These are phyloP conservation scores for Hericium rajendrae DNA, from an alignment of 768 basidiomycete genomes.

Conservation along the genomic window DNA sequence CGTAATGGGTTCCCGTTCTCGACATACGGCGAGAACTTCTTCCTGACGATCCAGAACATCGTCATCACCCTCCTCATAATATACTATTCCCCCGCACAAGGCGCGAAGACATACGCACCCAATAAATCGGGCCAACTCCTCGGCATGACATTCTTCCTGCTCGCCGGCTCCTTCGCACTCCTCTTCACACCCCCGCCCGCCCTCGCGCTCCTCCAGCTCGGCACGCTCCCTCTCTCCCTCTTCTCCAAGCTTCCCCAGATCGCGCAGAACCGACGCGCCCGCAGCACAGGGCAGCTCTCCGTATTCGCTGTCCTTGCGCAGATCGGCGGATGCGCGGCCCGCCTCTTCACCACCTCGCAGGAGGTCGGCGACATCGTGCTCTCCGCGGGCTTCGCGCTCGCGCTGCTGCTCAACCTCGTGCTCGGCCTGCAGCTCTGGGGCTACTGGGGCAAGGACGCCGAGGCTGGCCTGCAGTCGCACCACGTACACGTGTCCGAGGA, in stretches of 20 bases:
- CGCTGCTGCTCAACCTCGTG: constrained; percentile 74
- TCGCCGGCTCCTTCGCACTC: constrained; percentile 32
- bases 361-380: constrained; percentile 82
- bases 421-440: constrained; percentile 76
- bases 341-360: constrained; percentile 86
- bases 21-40: constrained; percentile 95
- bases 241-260: constrained; percentile 96
- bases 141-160: constrained; percentile 22
- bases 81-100: constrained; percentile 38
- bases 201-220: constrained; percentile 67
- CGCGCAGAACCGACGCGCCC: constrained; percentile 59
- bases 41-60: constrained; percentile 83
- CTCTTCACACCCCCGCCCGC: constrained; percentile 35
- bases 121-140: constrained; percentile 23
- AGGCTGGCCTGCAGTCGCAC: constrained; percentile 10
- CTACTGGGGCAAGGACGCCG: constrained; percentile 61
- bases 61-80: constrained; percentile 85
- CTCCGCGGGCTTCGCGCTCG: constrained; percentile 74
- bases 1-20: constrained; percentile 88
- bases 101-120: constrained; percentile 11
- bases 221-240: constrained; percentile 84
- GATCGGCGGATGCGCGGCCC: constrained; percentile 79
- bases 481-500: constrained; percentile 14
- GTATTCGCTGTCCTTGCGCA: constrained; percentile 87
- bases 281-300: constrained; percentile 88